These are phyloP conservation scores for Gracilariopsis chorda DNA, from an alignment of 23 red algal species.

Conservation along the genomic window DNA sequence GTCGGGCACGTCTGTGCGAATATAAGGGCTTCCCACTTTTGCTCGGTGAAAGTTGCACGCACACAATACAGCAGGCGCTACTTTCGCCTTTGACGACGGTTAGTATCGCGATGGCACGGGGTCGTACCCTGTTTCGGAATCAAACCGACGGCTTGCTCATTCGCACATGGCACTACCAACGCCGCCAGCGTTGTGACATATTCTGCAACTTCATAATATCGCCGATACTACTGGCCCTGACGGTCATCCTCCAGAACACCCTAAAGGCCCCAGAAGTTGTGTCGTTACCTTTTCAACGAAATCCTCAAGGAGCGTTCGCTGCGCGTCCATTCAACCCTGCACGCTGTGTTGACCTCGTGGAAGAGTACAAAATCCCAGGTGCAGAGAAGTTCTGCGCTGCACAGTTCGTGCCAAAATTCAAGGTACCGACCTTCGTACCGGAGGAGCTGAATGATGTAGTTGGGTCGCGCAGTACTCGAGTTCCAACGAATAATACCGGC, in stretches of 20 bases:
- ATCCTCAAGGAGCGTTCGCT: conserved; percentile 62
- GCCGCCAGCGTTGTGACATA: conserved; percentile 63
- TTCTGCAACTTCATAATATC: conserved; percentile 75
- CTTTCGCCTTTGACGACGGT: no score
- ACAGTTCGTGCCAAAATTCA: neutral
- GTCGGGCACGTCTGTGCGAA: no score
- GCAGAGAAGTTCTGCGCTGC: neutral
- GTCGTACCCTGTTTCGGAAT: conserved; percentile 19
- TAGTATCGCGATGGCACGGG: no score
- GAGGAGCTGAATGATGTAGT: neutral
- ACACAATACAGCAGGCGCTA: no score
- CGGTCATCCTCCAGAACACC: conserved; percentile 22
- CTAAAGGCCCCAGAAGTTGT: conserved; percentile 12
- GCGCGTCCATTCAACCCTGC: conserved; percentile 58
- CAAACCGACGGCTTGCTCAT: conserved; percentile 70
- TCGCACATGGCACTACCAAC: conserved; percentile 83
- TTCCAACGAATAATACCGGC: conserved; percentile 5
- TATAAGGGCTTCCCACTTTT: no score
- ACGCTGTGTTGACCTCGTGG: neutral
- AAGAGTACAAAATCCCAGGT: neutral
- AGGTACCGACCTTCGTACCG: conserved; percentile 31
- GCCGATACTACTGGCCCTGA: conserved; percentile 57
- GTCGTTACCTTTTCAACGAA: conserved; percentile 32
- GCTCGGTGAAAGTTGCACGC: no score
- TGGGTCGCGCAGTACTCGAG: neutral